Conservation (phyloP, 2,329 filamentous ascomycete genomes). For the Albophoma yamanashiensis region DNA sequence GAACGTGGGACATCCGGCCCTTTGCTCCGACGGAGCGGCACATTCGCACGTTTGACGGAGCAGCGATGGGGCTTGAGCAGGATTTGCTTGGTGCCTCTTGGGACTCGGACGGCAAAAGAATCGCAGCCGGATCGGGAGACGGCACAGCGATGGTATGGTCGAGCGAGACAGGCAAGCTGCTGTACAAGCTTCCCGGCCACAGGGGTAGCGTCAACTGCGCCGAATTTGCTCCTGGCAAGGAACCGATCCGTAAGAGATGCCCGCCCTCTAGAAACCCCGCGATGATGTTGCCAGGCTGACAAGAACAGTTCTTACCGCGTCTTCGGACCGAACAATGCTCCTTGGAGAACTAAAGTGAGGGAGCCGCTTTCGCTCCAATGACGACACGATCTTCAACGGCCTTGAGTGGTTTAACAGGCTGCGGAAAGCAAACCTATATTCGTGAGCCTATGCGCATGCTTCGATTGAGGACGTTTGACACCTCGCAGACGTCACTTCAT, state of each 20-base stretch:
- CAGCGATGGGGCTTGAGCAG: constrained; percentile 76
- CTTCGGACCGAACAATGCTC: constrained; percentile 78
- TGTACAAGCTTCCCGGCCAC: constrained; percentile 93
- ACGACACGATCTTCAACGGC: background rate
- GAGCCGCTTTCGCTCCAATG: background rate
- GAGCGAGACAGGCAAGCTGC: constrained; percentile 71
- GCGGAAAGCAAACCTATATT: background rate
- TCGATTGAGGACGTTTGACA: background rate
- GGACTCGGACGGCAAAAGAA: constrained; percentile 75
- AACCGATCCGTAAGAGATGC: constrained; percentile 69
- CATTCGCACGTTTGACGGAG: constrained; percentile 86
- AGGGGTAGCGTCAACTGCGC: constrained; percentile 93
- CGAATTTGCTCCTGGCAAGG: constrained; percentile 73
- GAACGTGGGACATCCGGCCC: constrained; percentile 92
- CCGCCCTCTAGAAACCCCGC: background rate
- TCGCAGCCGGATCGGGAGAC: constrained; percentile 83
- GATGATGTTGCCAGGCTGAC: constrained; percentile 20
- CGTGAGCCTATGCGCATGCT: background rate
- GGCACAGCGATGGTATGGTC: constrained; percentile 91
- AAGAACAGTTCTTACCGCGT: constrained; percentile 68
- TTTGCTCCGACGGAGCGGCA: constrained; percentile 84
- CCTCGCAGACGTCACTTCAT: background rate
- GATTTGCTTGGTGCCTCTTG: constrained; percentile 86
- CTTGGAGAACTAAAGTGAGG: constrained; percentile 64
- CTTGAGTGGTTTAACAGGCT: background rate